These are phyloP conservation scores for Akebia trifoliata DNA, from an alignment of 164 flowering plant genomes.

Conservation along the genomic window DNA sequence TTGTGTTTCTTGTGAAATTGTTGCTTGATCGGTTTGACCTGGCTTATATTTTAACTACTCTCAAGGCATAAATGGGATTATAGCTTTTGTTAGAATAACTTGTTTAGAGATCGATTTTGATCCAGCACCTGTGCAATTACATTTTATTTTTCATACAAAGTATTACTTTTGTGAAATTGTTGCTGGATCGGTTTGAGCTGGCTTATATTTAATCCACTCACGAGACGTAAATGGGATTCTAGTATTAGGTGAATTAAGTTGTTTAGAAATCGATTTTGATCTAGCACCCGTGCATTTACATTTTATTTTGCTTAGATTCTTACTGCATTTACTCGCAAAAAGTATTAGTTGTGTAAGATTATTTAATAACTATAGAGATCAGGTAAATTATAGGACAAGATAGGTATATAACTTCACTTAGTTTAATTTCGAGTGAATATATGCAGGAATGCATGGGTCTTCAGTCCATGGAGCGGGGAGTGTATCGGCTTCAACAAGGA, in stretches of 20 bases:
- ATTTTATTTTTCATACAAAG: neutral
- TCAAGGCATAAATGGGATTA: neutral
- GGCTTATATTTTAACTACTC: neutral
- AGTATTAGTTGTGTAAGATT: neutral
- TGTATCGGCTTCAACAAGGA: slow-evolving; percentile 61
- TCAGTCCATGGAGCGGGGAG: slow-evolving; percentile 69
- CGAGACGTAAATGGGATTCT: neutral
- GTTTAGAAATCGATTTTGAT: too few species aligned
- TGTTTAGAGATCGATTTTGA: too few species aligned
- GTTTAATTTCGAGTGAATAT: neutral
- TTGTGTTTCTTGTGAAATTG: neutral
- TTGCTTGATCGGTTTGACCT: neutral
- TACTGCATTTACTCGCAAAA: neutral
- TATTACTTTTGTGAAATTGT: neutral
- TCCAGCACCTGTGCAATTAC: too few species aligned
- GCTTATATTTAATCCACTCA: neutral
- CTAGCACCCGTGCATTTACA: neutral
- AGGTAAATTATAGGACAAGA: neutral
- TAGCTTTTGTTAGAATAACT: neutral
- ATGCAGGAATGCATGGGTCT: slow-evolving; percentile 78
- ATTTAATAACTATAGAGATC: too few species aligned
- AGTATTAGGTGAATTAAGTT: neutral
- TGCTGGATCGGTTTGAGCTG: neutral
- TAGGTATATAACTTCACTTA: neutral
- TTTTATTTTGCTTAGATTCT: neutral